Evolutionary conservation across 208 protist species (phyloP).

Genomic region (Novymonas esmeraldas): DNA sequence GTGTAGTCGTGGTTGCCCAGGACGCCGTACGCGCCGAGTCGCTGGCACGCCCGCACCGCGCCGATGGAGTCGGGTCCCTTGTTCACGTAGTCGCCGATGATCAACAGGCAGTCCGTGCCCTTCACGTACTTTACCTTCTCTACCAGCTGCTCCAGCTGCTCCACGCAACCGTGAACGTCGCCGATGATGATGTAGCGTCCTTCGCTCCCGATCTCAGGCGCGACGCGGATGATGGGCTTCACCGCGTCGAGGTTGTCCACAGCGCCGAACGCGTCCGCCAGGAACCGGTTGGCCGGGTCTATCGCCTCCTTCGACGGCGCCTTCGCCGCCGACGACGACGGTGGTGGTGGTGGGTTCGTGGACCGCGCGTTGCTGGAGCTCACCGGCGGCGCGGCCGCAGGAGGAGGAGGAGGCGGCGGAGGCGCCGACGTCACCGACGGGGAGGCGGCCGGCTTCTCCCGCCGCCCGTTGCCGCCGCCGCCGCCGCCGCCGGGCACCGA

Average conservation of each 20-base stretch:
- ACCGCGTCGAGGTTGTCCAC: slow-evolving; percentile 71
- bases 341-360: too few relatives aligned
- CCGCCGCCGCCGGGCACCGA: background rate
- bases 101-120: slow-evolving; percentile 76
- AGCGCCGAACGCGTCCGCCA: slow-evolving; percentile 25
- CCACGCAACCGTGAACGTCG: slow-evolving; percentile 90
- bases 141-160: slow-evolving; percentile 79
- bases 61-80: slow-evolving; percentile 89
- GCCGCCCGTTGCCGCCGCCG: slow-evolving; percentile 3
- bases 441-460: background rate
- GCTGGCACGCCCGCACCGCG: slow-evolving; percentile 66
- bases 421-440: background rate
- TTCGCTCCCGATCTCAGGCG: slow-evolving; percentile 36
- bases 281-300: slow-evolving; percentile 32
- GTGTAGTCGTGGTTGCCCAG: slow-evolving; percentile 92
- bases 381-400: background rate
- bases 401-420: background rate
- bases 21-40: slow-evolving; percentile 74
- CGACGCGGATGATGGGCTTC: slow-evolving; percentile 70
- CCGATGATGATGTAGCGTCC: slow-evolving; percentile 88
- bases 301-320: background rate
- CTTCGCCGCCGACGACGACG: slow-evolving; percentile 1
- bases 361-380: background rate
- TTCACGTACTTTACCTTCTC: slow-evolving; percentile 79
- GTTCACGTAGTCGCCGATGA: slow-evolving; percentile 90